A percentile compares a stretch with the other conserved stretches of the same genome.
These are phyloP conservation scores for Serendipita sp. DNA, from an alignment of 768 basidiomycete genomes.

Conservation along the genomic window DNA sequence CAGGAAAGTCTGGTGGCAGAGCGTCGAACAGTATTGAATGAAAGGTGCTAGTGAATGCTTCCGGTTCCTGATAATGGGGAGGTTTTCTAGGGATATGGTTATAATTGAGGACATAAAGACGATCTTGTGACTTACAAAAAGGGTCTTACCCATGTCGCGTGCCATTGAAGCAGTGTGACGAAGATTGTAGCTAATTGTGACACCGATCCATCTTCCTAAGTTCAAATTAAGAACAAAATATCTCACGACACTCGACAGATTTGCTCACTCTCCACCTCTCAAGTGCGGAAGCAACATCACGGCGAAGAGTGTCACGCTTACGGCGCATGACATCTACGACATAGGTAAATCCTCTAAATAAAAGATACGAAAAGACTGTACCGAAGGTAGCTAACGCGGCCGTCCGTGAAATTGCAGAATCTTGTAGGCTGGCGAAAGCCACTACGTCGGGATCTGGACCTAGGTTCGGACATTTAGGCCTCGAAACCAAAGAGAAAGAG, in stretches of 20 bases:
- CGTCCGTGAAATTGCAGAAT: neutral
- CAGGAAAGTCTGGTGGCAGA: slow-evolving; percentile 51
- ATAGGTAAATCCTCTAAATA: neutral
- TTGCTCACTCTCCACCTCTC: neutral
- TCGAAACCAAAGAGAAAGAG: neutral
- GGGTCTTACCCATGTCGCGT: neutral
- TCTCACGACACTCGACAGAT: neutral
- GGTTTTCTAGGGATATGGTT: no score
- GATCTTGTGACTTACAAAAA: no score
- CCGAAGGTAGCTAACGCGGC: neutral
- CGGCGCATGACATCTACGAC: neutral
- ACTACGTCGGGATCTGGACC: neutral
- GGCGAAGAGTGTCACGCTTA: neutral
- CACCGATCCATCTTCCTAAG: neutral
- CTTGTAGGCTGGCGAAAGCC: neutral
- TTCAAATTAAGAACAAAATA: neutral
- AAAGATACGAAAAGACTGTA: neutral
- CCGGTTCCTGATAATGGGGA: neutral
- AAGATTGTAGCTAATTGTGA: neutral
- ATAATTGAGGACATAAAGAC: no score
- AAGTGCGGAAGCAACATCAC: neutral
- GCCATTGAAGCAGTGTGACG: neutral
- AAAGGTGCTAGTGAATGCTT: neutral
- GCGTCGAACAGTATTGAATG: slow-evolving; percentile 39
- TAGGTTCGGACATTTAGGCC: neutral